Base-by-base conservation (phyloP, 306 rosid species). In the Vicia villosa region DNA sequence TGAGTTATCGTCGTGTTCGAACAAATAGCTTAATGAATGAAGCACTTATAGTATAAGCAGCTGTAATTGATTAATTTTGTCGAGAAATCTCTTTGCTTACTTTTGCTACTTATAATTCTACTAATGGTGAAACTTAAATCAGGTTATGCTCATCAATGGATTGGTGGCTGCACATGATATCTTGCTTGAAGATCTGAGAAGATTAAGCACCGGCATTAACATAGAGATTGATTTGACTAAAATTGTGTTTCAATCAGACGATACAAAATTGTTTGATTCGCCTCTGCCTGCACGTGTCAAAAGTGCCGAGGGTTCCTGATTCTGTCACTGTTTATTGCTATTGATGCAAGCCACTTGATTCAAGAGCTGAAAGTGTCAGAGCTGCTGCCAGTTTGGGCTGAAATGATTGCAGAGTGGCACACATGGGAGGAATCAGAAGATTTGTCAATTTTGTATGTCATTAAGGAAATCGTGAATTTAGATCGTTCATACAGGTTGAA, bases 381-480 rank as follows among this genome's bases (percentile, higher is more conserved):
- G 75, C 69, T 91, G 72, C 77, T 91, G 28, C 76, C 85, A 71
- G 86, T 84, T 75, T 91, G 97, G 97, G 87, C 94, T 63, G 80
- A 83, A 71, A 74, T 87, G 63, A 80, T 91, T 78, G 94, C 91
- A 8, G 91, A 85, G 74, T 91, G 97, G 94, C 87, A 89, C 78
- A 84, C 91, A 46, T 91, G 97, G 97, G 94, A 91, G 68, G 97
- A 91, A 70, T 79, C 90, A 16, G 94, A 91, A 82, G 91, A 91
- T 78, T 73, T 91, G 69, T 81, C 90, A 14, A 77, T 91, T 79
- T 91, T 91, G 84, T 78, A 84, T 19, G 89, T 91, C 79, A 87
- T 91, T 55, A 88, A 78, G 81, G 94, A 86, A 79, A 90, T 64
- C 78, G 84, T 84, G 63, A 84, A 72, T 75, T 85, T 89, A 72